Percentiles rank a stretch among this genome's conserved stretches.
These are phyloP conservation scores for Boletus subparvulus DNA, from an alignment of 768 basidiomycete species.

Conservation along the genomic window DNA sequence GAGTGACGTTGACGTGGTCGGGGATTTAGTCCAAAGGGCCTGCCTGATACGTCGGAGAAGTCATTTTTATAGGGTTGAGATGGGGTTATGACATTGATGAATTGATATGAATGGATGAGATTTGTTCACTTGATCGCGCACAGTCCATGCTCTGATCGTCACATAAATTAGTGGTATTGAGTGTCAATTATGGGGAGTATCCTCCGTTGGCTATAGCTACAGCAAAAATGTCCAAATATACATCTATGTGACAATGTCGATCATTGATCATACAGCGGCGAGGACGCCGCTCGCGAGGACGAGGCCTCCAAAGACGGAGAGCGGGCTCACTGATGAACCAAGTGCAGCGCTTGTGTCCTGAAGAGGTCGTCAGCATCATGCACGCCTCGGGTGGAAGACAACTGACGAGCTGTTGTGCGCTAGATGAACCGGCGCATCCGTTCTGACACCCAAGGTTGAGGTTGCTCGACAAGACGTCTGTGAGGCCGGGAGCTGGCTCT, in stretches of 20 bases:
- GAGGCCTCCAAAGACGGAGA: constrained; percentile 23
- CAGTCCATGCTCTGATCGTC: background rate
- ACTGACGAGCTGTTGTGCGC: constrained; percentile 25
- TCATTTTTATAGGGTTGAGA: background rate
- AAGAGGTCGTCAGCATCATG: background rate
- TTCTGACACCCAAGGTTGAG: constrained; percentile 23
- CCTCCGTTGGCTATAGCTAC: constrained; percentile 13
- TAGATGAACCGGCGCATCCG: constrained; percentile 20
- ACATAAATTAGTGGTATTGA: background rate
- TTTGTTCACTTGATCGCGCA: too few species aligned
- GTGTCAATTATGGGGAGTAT: background rate
- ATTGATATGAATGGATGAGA: background rate
- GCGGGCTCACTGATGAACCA: constrained; percentile 15
- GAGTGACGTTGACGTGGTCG: constrained; percentile 4
- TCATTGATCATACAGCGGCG: constrained; percentile 8
- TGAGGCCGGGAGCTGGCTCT: constrained; percentile 20
- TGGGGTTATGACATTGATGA: background rate
- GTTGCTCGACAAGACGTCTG: constrained; percentile 23
- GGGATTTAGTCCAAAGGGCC: constrained; percentile 6
- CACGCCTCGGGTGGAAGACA: background rate
- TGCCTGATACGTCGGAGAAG: constrained; percentile 1
- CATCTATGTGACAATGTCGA: background rate
- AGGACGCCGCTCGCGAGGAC: constrained; percentile 24
- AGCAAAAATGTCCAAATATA: constrained; percentile 14
- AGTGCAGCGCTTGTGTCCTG: constrained; percentile 25